Base-by-base conservation (phyloP, 140 eudicot species). In the Ambrosia hybrid region DNA sequence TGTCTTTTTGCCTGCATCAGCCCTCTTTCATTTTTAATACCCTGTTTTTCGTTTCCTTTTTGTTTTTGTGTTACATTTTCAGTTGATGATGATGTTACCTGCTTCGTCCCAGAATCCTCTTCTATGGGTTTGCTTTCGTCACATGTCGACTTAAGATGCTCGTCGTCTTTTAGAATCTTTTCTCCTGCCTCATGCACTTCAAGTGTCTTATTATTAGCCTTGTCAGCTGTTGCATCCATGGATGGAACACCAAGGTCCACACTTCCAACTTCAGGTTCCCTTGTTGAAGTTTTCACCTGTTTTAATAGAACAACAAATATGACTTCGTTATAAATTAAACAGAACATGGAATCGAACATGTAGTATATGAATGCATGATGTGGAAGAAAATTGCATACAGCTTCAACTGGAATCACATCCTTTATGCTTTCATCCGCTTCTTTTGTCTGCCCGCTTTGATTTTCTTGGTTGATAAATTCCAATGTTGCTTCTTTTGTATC, bases 371-470 rank as follows among this genome's bases (percentile, higher is more conserved):
- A 41, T 41, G 46, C 46, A 41, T 41, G 8, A 55, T n/a, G 80
- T 34, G 41, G 75, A 57, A 46, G 81, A 57, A 70, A 76, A 37
- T 39, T 51, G 37, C 82, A 49, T 13, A 81, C 89, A 80, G 79
- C 77, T 70, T 77, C 73, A 46, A 64, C 51, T 9, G 70, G 63
- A 64, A 14, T 70, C 46, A 67, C 41, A 52, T 10, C 71, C 70
- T 76, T 45, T 39, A 53, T 76, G 75, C 38, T 73, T 73, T 79
- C 81, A 76, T 69, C 78, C 67, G 70, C 66, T 75, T 81, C 82
- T 56, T 39, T 39, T 78, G 5, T 72, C 70, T 61, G 73, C 21
- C 72, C 80, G 37, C 39, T 51, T 46, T 58, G 79, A 62, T 9
- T 68, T 69, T 72, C 67, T 64, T 51, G 73, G 51, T 76, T 30